Evolutionary conservation across 2,329 filamentous ascomycete genomes (phyloP).

Genomic region (Cytospora chrysosperma): DNA sequence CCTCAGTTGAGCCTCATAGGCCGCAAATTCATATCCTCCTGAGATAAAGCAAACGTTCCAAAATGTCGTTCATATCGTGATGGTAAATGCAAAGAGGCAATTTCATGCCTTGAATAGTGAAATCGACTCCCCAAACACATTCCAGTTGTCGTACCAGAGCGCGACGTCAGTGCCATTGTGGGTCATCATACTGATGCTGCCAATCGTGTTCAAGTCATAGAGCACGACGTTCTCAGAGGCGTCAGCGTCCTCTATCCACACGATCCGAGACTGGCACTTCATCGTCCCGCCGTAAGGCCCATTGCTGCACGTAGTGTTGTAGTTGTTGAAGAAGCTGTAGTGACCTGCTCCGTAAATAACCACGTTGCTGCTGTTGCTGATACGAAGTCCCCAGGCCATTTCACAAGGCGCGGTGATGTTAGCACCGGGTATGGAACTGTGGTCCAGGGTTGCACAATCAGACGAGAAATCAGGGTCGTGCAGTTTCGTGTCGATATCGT

Average conservation of each 20-base stretch:
- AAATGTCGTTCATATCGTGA: not conserved
- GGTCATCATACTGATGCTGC: slow-evolving; percentile 39
- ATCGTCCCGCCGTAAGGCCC: slow-evolving; percentile 34
- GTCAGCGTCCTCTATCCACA: slow-evolving; percentile 28
- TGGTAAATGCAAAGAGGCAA: not conserved
- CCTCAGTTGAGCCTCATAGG: not conserved
- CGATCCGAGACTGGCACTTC: slow-evolving; percentile 46
- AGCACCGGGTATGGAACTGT: slow-evolving; percentile 13
- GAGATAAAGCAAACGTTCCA: not conserved
- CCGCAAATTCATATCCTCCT: not conserved
- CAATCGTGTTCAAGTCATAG: slow-evolving; percentile 44
- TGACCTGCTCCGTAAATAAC: slow-evolving; percentile 61
- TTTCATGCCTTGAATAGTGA: slow-evolving; percentile 26
- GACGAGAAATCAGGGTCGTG: slow-evolving; percentile 52
- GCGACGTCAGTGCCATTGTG: slow-evolving; percentile 35
- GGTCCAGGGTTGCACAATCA: slow-evolving; percentile 34
- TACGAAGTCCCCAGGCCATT: slow-evolving; percentile 64
- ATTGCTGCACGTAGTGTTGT: slow-evolving; percentile 48
- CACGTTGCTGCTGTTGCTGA: slow-evolving; percentile 55
- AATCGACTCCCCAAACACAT: slow-evolving; percentile 34
- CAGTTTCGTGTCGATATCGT: slow-evolving; percentile 36
- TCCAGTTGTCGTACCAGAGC: slow-evolving; percentile 36
- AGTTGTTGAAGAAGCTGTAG: slow-evolving; percentile 69
- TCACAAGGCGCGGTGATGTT: slow-evolving; percentile 42
- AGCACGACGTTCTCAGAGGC: slow-evolving; percentile 31